Evolutionary conservation across 2,329 filamentous ascomycete species (phyloP).

Genomic region (Pseudophaeomoniella oleicola): DNA sequence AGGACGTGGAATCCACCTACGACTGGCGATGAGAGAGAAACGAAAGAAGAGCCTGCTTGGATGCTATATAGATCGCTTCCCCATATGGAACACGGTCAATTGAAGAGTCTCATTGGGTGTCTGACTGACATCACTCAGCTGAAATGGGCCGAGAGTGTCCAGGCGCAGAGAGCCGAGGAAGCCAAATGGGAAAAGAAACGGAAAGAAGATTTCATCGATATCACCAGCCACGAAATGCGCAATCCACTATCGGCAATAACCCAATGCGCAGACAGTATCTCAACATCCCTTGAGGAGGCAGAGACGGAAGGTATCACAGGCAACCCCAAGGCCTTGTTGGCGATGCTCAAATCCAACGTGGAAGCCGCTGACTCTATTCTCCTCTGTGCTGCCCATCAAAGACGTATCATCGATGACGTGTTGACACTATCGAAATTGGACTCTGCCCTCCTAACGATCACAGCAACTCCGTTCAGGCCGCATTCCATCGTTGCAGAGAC

Average conservation of each 20-base stretch:
- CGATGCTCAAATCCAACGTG: background rate
- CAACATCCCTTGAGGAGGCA: conserved; percentile 23
- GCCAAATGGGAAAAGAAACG: conserved; percentile 6
- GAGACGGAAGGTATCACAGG: conserved; percentile 11
- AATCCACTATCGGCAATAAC: conserved; percentile 44
- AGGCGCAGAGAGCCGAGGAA: conserved; percentile 26
- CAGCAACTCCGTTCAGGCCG: conserved; percentile 38
- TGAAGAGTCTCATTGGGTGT: conserved; percentile 19
- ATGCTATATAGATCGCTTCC: conserved; percentile 7
- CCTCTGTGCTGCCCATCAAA: conserved; percentile 63
- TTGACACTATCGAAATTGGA: conserved; percentile 61
- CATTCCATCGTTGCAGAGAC: conserved; percentile 37
- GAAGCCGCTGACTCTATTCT: conserved; percentile 66
- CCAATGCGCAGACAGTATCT: conserved; percentile 43
- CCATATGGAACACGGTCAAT: conserved; percentile 12
- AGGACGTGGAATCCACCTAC: conserved; percentile 7
- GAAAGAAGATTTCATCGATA: conserved; percentile 71
- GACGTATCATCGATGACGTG: conserved; percentile 59
- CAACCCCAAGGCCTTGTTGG: conserved; percentile 1
- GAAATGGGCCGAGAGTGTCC: conserved; percentile 9
- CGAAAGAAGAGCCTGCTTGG: conserved; percentile 7
- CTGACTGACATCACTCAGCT: conserved; percentile 20
- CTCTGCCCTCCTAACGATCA: conserved; percentile 21
- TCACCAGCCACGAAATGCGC: conserved; percentile 42
- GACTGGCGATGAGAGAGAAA: background rate